Evolutionary conservation across 2,329 filamentous ascomycete genomes (phyloP).

Genomic region (Trichophyton mentagrophytes): DNA sequence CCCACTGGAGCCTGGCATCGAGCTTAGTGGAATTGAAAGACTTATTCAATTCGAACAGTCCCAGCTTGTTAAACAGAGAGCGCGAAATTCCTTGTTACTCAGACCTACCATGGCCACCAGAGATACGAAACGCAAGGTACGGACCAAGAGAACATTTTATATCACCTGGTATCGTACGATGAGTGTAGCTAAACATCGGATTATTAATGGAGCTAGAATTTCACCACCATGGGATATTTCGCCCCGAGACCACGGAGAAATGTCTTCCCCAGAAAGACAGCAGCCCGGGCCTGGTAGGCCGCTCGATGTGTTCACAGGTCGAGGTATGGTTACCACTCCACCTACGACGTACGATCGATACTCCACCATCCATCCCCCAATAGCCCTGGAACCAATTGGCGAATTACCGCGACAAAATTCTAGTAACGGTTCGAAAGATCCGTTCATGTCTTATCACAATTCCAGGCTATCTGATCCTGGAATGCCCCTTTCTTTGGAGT

Average conservation of each 20-base stretch:
- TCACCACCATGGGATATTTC: conserved; percentile 9
- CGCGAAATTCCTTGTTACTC: conserved; percentile 1
- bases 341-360: conserved; percentile 20
- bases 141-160: neutral
- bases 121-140: conserved; percentile 3
- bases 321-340: conserved; percentile 18
- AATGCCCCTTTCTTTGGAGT: conserved; percentile 23
- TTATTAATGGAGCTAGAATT: conserved; percentile 6
- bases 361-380: conserved; percentile 19
- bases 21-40: neutral
- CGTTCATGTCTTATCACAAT: conserved; percentile 21
- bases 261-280: conserved; percentile 14
- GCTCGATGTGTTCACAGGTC: conserved; percentile 17
- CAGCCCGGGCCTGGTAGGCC: conserved; percentile 23
- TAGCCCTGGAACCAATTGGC: conserved; percentile 24
- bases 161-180: neutral
- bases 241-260: conserved; percentile 5
- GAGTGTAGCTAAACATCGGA: conserved; percentile 3
- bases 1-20: neutral
- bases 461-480: conserved; percentile 21
- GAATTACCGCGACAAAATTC: conserved; percentile 20
- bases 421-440: conserved; percentile 25
- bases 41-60: conserved; percentile 3
- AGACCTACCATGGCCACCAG: conserved; percentile 2
- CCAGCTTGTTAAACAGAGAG: conserved; percentile 3